These are phyloP conservation scores for Geotrichum australiense DNA, from an alignment of 1,139 yeast genomes.

Conservation along the genomic window DNA sequence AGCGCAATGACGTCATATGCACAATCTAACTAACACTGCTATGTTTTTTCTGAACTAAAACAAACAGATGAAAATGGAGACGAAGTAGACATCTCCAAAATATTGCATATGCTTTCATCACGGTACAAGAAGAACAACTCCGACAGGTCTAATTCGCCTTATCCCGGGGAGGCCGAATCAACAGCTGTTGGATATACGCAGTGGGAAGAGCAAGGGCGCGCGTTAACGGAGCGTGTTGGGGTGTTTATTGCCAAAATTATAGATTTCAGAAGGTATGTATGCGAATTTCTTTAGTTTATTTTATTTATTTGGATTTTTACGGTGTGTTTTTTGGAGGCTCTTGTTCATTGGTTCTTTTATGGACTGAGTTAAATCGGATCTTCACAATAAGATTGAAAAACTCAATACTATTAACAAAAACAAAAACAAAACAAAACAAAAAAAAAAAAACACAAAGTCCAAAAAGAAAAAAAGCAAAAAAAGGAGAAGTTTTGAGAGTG, in stretches of 20 bases:
- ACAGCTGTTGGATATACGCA: slow-evolving; percentile 10
- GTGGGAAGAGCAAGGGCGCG: slow-evolving; percentile 20
- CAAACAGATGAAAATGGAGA: slow-evolving; percentile 19
- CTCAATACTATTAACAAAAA: too few species aligned
- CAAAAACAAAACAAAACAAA: too few species aligned
- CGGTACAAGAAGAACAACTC: slow-evolving; percentile 2
- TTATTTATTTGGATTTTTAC: not conserved
- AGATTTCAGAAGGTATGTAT: slow-evolving; percentile 16
- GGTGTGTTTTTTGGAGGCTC: not conserved
- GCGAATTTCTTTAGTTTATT: not conserved
- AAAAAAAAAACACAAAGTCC: too few species aligned
- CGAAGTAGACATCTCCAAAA: slow-evolving; percentile 15
- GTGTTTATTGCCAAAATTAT: slow-evolving; percentile 17
- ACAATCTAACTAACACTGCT: too few species aligned
- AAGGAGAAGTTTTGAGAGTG: too few species aligned
- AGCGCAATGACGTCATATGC: too few species aligned
- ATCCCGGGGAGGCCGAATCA: slow-evolving; percentile 1
- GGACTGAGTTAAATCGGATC: not conserved
- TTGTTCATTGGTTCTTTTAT: not conserved
- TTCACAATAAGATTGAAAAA: too few species aligned
- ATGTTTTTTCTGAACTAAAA: slow-evolving; percentile 20
- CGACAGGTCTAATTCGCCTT: not conserved
- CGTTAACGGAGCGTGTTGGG: slow-evolving; percentile 15
- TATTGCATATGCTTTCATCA: slow-evolving; percentile 3
- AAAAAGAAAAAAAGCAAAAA: too few species aligned